Conservation (phyloP, 1,139 yeast genomes). For the Debaryomyces fabryi region DNA sequence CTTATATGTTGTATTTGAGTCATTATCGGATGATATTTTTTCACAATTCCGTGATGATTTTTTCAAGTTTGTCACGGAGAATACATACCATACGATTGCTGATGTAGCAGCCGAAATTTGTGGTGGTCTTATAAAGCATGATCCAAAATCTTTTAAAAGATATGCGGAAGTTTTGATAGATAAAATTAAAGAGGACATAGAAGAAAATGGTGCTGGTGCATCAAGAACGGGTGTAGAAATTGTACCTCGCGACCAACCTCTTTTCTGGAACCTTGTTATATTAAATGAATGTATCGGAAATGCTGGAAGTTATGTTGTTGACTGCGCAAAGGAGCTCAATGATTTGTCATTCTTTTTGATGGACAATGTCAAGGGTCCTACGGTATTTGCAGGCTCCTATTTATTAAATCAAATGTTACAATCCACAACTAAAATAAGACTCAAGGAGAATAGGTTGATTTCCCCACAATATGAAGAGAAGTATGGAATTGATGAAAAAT, state of each 20-base stretch:
- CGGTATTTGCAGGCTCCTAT: conserved; percentile 47
- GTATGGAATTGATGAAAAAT: conserved; percentile 46
- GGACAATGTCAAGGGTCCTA: conserved; percentile 69
- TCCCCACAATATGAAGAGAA: conserved; percentile 37
- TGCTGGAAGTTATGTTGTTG: conserved; percentile 55
- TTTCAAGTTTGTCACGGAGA: conserved; percentile 57
- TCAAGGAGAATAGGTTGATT: conserved; percentile 58
- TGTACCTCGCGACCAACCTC: conserved; percentile 74
- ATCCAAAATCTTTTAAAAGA: conserved; percentile 51
- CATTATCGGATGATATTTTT: conserved; percentile 69
- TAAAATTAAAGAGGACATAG: conserved; percentile 67
- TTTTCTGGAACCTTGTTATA: conserved; percentile 73
- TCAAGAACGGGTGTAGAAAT: conserved; percentile 70
- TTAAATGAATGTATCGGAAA: conserved; percentile 74
- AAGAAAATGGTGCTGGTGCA: conserved; percentile 84
- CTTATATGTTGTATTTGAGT: conserved; percentile 66
- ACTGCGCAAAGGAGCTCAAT: conserved; percentile 47
- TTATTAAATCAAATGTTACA: conserved; percentile 69
- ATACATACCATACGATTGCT: conserved; percentile 66
- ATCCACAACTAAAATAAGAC: conserved; percentile 61
- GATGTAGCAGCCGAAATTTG: conserved; percentile 71
- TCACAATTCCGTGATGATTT: conserved; percentile 53
- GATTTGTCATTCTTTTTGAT: conserved; percentile 56
- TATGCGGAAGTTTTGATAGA: conserved; percentile 50
- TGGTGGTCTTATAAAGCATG: conserved; percentile 67